These are phyloP conservation scores for Tremellales sp. DNA, from an alignment of 1,284 basidiomycete genomes.

Conservation along the genomic window DNA sequence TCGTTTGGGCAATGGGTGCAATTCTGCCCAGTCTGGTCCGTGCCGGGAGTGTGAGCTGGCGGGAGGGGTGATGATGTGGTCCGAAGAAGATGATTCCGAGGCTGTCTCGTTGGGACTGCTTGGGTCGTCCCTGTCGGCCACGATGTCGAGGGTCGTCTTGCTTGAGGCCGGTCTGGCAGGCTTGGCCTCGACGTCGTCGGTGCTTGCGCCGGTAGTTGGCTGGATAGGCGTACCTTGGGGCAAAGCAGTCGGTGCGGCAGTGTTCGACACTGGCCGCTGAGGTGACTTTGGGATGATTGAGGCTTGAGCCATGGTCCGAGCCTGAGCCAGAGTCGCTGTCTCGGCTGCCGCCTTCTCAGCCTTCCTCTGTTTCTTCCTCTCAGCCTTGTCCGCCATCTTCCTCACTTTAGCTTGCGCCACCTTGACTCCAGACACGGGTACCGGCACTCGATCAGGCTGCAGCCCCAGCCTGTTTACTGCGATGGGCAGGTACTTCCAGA, in stretches of 20 bases:
- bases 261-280: neutral
- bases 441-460: too few species aligned
- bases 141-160: too few species aligned
- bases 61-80: neutral
- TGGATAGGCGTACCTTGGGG: neutral
- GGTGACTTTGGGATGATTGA: neutral
- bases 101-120: too few species aligned
- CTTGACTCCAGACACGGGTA: too few species aligned
- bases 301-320: neutral
- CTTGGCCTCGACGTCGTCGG: neutral
- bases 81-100: neutral
- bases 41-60: neutral
- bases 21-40: neutral
- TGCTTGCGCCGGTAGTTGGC: neutral
- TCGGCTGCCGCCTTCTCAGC: neutral
- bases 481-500: too few species aligned
- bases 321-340: neutral
- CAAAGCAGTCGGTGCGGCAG: too few species aligned
- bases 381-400: too few species aligned
- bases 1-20: neutral
- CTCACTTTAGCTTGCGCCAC: too few species aligned
- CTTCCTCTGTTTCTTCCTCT: neutral
- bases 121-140: too few species aligned
- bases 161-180: neutral
- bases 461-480: too few species aligned